These are phyloP conservation scores for Hemisphaericaspora subhashii DNA, from an alignment of 1,139 yeast genomes.

Conservation along the genomic window DNA sequence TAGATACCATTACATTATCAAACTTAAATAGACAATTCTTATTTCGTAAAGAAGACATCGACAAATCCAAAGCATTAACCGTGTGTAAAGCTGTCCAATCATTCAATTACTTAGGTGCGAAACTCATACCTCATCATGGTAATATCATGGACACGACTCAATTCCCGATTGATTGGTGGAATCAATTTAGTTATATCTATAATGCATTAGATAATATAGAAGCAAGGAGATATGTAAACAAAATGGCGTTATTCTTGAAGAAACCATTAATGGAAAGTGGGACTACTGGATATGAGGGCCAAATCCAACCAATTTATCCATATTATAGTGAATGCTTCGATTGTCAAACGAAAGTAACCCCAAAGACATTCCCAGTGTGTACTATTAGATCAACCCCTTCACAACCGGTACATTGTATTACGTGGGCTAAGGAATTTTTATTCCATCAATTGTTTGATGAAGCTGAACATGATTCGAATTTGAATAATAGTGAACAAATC, in stretches of 20 bases:
- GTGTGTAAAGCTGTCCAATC: constrained; percentile 79
- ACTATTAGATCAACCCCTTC: constrained; percentile 97
- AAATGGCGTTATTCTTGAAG: constrained; percentile 69
- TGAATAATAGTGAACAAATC: constrained; percentile 31
- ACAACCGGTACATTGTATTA: constrained; percentile 92
- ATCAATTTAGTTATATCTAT: constrained; percentile 71
- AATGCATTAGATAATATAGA: constrained; percentile 94
- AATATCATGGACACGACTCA: constrained; percentile 76
- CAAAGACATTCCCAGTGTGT: constrained; percentile 92
- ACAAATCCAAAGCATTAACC: constrained; percentile 77
- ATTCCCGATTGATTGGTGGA: constrained; percentile 83
- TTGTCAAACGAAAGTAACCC: constrained; percentile 83
- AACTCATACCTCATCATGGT: constrained; percentile 78
- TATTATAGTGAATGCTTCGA: constrained; percentile 88
- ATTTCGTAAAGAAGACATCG: constrained; percentile 83
- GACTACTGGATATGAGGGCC: constrained; percentile 92
- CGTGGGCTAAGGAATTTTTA: constrained; percentile 94
- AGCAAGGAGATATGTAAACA: constrained; percentile 88
- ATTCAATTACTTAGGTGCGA: constrained; percentile 70
- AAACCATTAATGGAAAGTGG: constrained; percentile 91
- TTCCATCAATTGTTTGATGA: constrained; percentile 80
- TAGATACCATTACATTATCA: constrained; percentile 90
- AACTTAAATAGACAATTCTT: constrained; percentile 92
- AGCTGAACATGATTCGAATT: constrained; percentile 27
- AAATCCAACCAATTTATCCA: constrained; percentile 87